Conservation (phyloP, 768 basidiomycete species). For the Myochromella boudieri region DNA sequence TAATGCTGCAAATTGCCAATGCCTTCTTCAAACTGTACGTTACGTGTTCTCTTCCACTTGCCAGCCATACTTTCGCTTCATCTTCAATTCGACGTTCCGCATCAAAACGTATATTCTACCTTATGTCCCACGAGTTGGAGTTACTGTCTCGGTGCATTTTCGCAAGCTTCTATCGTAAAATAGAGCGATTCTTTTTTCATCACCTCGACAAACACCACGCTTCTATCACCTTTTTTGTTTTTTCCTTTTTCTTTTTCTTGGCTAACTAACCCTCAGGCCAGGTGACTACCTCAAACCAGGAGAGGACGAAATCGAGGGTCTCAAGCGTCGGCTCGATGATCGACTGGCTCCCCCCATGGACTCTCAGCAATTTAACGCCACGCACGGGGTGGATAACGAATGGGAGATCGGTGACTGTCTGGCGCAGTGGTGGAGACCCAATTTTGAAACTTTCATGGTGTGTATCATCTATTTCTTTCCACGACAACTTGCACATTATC, state of each 20-base stretch:
- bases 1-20: constrained; percentile 98
- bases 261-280: constrained; percentile 51
- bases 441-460: constrained; percentile 99
- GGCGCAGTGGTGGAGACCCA: constrained; percentile 98
- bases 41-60: not conserved
- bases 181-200: too few species aligned
- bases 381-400: constrained; percentile 79
- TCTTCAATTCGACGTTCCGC: not conserved
- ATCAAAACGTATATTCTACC: too few species aligned
- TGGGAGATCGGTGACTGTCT: constrained; percentile 97
- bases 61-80: not conserved
- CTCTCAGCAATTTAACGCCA: constrained; percentile 69
- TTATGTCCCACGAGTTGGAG: too few species aligned
- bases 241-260: not conserved
- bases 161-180: too few species aligned
- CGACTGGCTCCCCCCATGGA: constrained; percentile 80
- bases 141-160: too few species aligned
- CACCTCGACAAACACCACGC: too few species aligned
- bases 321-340: constrained; percentile 86
- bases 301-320: constrained; percentile 89
- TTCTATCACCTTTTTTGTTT: not conserved
- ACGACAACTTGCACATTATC: not conserved
- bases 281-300: constrained; percentile 99
- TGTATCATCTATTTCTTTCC: constrained; percentile 26
- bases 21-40: constrained; percentile 97